Base-by-base conservation (phyloP, 163 green algal species). In the Scenedesmus sp. region DNA sequence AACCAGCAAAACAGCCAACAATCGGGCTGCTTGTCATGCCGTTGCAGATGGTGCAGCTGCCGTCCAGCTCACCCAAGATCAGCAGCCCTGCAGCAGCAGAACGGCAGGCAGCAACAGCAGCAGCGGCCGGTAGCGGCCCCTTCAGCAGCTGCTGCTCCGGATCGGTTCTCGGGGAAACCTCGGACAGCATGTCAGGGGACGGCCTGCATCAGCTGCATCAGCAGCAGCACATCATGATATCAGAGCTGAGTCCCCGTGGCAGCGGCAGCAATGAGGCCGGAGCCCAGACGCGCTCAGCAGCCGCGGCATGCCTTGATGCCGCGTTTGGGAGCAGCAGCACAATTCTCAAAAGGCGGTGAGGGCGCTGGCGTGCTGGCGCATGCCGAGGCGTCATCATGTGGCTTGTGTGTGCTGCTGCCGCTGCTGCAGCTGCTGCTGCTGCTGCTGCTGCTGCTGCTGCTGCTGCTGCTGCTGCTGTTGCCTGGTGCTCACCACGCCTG, bases 41-140 rank as follows among this genome's bases (percentile, higher is more conserved):
- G 20, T 13, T 81, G 70, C 70, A 81, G 70, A 42, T 81, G 70
- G 70, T 81, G 70, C 70, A 81, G 70, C 26, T 46, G 33, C 70
- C 70, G 4, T 46, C 33, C 46, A 33, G 70, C 33, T 46, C 33
- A 7, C 70, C 33, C 3, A 46, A 72, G 16, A 10, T n/a, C 59
- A 72, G 59, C 59, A 72, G 59, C 59, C 59, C 59, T 35, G 35
- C 59, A 35, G 59, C 59, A 72, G 59, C 59, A 72, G 22, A 6
- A 72, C n/a, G n/a, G n/a, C n/a, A n/a, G n/a, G 59, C 59, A 72
- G 59, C 59, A 72, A 24, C 59, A 35, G 59, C 59, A 72, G 22
- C 59, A 72, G 59, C 10, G 59, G 33, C 22, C 4, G 22, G 22
- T 3, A 72, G 22, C 3, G 59, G 59, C 5, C 59, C 22, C 59